Evolutionary conservation across 2,329 filamentous ascomycete genomes (phyloP), one percentile per base, ranked within the genome.

Genomic region (Colletotrichum lini): DNA sequence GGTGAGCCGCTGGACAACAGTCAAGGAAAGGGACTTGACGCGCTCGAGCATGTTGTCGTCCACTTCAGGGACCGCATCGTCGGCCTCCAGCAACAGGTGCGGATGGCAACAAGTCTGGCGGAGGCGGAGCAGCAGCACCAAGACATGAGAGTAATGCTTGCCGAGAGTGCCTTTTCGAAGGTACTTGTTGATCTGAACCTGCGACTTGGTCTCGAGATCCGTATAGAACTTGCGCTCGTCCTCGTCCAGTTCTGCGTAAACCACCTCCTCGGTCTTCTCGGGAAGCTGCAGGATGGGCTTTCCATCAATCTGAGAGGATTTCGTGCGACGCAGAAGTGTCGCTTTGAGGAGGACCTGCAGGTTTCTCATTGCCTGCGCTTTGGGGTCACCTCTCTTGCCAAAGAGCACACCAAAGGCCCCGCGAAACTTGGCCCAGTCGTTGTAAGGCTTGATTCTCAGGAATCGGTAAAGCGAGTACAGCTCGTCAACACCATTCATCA

Each of bases 401-500:
- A 83, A 82, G 5, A 84, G 75, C 9, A 74, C 73, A n/a, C 80
- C 83, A 73, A 89, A 89, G 4, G 79, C 77, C 80, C 76, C 73
- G 52, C 86, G 87, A 79, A 97, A 97, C 26, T 83, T 82, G 0
- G 88, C 82, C 82, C 88, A 88, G 16, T 88, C 84, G 75, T 88
- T 89, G 79, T 96, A 97, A 2, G 94, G 94, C 71, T 87, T 87
- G 77, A 97, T 95, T 2, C 87, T 86, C 18, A 97, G 85, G 77
- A 97, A 98, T 2, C 89, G 88, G 54, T 98, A 85, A 23, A 97
- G 82, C 0, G 94, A 93, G 76, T 89, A 95, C 3, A 97, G 84
- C 76, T 98, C 95, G 30, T 89, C 85, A 3, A 96, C 90, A 15
- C 87, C 90, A 76, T 98, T 98, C 92, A 96, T 96, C 92, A 96